phyloP scores from a whole-genome alignment of 2,329 filamentous ascomycete species.

The Fusarium pseudonygamai region DNA sequence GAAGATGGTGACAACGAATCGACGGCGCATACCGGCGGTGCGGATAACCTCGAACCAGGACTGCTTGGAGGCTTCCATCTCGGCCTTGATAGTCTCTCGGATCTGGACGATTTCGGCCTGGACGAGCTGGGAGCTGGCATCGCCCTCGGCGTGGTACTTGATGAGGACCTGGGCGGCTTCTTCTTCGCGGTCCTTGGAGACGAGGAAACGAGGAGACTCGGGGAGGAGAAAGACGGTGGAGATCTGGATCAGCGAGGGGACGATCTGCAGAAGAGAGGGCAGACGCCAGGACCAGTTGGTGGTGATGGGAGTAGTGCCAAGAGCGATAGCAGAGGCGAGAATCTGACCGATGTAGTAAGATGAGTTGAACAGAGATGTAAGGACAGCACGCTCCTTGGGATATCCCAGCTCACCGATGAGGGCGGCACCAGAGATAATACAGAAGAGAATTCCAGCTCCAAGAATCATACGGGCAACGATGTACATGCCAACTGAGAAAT shows the following conservation, averaged over 20 bases:
- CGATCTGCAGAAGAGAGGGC: slow-evolving; percentile 57
- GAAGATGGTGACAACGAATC: slow-evolving; percentile 58
- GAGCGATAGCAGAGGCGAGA: slow-evolving; percentile 58
- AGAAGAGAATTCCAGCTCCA: slow-evolving; percentile 69
- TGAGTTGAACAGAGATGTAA: slow-evolving; percentile 51
- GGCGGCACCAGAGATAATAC: slow-evolving; percentile 66
- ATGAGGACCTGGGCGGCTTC: slow-evolving; percentile 47
- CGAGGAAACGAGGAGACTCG: slow-evolving; percentile 49
- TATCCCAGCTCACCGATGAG: slow-evolving; percentile 69
- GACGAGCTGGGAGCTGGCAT: slow-evolving; percentile 60
- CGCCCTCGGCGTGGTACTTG: slow-evolving; percentile 62
- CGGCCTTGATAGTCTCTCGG: slow-evolving; percentile 62
- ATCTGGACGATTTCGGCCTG: slow-evolving; percentile 70
- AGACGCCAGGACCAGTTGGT: slow-evolving; percentile 50
- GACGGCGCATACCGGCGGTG: slow-evolving; percentile 59
- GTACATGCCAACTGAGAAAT: slow-evolving; percentile 62
- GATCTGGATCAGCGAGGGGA: slow-evolving; percentile 52
- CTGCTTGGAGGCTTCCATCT: slow-evolving; percentile 59
- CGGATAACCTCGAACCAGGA: slow-evolving; percentile 63
- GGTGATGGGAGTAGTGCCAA: slow-evolving; percentile 52
- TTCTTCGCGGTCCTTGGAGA: slow-evolving; percentile 45
- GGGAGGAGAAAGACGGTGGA: slow-evolving; percentile 49
- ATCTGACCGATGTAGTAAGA: slow-evolving; percentile 66
- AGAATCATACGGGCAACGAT: slow-evolving; percentile 67
- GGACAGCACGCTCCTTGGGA: slow-evolving; percentile 67